Conservation (phyloP, 2,329 filamentous ascomycete species). For the Claviceps africana region DNA sequence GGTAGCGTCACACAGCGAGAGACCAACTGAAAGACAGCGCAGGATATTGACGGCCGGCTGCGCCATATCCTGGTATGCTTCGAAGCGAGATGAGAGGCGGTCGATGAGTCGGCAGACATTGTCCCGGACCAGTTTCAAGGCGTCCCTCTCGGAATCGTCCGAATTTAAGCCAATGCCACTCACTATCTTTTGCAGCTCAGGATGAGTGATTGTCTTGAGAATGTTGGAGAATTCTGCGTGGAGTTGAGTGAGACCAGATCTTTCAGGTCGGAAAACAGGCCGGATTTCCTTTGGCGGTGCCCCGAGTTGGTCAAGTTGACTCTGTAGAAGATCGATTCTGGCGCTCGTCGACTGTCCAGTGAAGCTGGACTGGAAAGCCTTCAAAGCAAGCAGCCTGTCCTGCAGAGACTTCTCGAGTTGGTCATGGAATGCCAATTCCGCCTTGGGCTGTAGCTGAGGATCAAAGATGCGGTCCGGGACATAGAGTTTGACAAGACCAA, state of each 20-base stretch:
- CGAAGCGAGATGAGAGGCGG: slow-evolving; percentile 55
- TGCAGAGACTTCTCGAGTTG: slow-evolving; percentile 42
- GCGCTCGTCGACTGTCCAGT: slow-evolving; percentile 55
- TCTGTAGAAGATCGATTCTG: slow-evolving; percentile 47
- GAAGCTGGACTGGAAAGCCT: slow-evolving; percentile 50
- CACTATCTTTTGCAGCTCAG: slow-evolving; percentile 8
- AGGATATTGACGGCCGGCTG: slow-evolving; percentile 66
- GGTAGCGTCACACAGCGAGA: slow-evolving; percentile 42
- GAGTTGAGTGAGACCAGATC: slow-evolving; percentile 53
- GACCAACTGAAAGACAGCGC: slow-evolving; percentile 61
- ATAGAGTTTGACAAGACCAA: slow-evolving; percentile 64
- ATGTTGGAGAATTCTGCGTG: slow-evolving; percentile 76
- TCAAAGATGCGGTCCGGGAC: slow-evolving; percentile 80
- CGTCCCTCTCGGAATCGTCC: slow-evolving; percentile 13
- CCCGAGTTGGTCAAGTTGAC: slow-evolving; percentile 51
- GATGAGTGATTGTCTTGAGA: slow-evolving; percentile 46
- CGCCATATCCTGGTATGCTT: slow-evolving; percentile 74
- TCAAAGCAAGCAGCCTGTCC: slow-evolving; percentile 44
- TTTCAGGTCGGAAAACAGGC: slow-evolving; percentile 55
- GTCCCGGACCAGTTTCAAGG: slow-evolving; percentile 36
- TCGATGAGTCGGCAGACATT: slow-evolving; percentile 55
- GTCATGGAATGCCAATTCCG: slow-evolving; percentile 47
- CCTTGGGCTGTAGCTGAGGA: slow-evolving; percentile 50
- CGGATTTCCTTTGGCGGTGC: slow-evolving; percentile 48
- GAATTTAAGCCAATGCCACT: slow-evolving; percentile 10